Conservation (phyloP, 345 rosid species). For the Eucalyptus virginea region DNA sequence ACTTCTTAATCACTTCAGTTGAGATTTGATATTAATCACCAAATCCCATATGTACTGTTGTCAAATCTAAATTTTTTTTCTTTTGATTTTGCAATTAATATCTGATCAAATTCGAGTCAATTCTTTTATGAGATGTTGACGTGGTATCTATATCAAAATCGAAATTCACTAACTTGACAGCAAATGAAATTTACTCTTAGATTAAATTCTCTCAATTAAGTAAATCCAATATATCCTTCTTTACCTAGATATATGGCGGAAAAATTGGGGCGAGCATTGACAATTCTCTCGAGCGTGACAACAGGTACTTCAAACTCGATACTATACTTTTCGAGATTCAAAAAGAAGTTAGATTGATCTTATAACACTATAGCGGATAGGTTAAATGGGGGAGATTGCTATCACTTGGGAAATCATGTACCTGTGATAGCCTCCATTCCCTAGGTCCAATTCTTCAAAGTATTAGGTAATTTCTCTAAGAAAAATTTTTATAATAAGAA, state of each 20-base stretch:
- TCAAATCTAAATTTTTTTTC: neutral
- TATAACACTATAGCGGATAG: neutral
- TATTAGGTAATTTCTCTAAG: too few relatives aligned
- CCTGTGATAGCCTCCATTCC: too few relatives aligned
- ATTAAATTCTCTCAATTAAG: neutral
- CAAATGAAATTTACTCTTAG: neutral
- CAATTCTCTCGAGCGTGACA: neutral
- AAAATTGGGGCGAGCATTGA: neutral
- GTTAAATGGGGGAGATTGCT: neutral
- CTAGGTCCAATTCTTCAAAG: too few relatives aligned
- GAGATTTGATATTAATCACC: neutral
- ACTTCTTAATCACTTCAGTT: neutral
- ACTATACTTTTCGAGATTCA: rapidly evolving
- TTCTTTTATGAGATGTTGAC: neutral
- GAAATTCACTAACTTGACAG: neutral
- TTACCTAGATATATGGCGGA: neutral
- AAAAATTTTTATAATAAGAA: too few relatives aligned
- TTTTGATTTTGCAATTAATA: neutral
- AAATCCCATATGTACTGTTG: neutral
- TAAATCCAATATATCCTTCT: neutral
- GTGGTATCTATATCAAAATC: neutral
- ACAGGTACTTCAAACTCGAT: neutral
- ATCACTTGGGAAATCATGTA: neutral
- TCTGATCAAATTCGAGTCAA: rapidly evolving
- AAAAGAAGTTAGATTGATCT: neutral